Base-by-base conservation (phyloP, 805 yeast genomes). In the Cyberlindnera lachancei region DNA sequence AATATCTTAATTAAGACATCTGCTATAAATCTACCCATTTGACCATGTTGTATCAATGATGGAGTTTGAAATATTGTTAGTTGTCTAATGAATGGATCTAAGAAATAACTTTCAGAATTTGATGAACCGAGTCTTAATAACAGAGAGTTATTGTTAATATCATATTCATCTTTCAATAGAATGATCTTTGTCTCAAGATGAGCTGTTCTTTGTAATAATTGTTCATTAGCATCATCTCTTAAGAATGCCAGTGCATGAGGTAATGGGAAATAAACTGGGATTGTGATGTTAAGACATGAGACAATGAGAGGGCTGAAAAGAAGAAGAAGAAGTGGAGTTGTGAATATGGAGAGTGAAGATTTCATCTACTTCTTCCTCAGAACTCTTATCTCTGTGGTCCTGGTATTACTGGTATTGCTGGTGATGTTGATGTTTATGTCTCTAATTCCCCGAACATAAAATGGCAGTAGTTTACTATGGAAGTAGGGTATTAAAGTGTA, bases 41-140 rank as follows among this genome's bases (percentile, higher is more conserved):
- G 15, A 15, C 15, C 15, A 12, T 14, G 14, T 4, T 15, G 15
- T 3, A 43, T 43, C n/a, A 41, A 21, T 5, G 33, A 23, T 19
- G 41, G 45, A 7, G 44, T 38, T 23, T 41, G 44, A 32, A 30
- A 43, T 2, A 38, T 20, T 3, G 31, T 25, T 7, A 33, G 17
- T 2, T 23, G n/a, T 12, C 39, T 28, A 9, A 40, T 31, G 6
- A 21, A 23, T 15, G 47, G 47, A 4, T 40, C 32, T 12, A 43
- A 28, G 35, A 21, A 41, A 17, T 36, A 43, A 2, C 45, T 27
- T 18, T 38, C 44, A 3, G 23, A 27, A 7, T 15, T n/a, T 2
- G 38, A 19, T 14, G 18, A 36, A 2, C 41, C 41, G 23, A 42
- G 15, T 19, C 10, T 19, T 7, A 19, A 8, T 10, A 7, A 19